These are phyloP conservation scores for Psidium guajava DNA, from an alignment of 345 rosid genomes.

Conservation along the genomic window DNA sequence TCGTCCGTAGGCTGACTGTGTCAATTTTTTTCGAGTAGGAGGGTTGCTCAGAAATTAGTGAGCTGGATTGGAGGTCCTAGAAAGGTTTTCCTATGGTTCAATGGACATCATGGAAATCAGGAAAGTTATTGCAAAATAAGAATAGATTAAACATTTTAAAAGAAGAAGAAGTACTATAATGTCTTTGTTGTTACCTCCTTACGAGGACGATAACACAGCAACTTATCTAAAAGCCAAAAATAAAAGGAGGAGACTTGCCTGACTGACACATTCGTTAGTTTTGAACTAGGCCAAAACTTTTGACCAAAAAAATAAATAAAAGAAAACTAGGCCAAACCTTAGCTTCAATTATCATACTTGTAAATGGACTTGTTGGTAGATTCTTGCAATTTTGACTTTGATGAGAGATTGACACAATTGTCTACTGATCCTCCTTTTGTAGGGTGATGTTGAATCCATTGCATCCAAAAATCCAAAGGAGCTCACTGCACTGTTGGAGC, in stretches of 20 bases:
- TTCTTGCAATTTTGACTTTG: background rate
- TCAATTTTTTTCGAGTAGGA: background rate
- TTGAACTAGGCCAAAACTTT: background rate
- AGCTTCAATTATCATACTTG: background rate
- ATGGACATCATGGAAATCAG: background rate
- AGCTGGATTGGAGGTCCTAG: background rate
- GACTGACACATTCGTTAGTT: background rate
- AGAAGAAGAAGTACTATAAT: background rate
- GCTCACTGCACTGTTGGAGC: constrained; percentile 80
- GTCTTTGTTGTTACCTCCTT: background rate
- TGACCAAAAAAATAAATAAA: no score
- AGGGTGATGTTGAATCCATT: constrained; percentile 99
- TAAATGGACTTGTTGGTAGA: background rate
- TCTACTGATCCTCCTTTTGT: background rate
- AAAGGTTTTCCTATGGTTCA: background rate
- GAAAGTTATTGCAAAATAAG: background rate
- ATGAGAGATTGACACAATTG: background rate
- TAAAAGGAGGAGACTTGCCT: background rate
- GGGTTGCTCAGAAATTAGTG: background rate
- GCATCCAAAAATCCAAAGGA: constrained; percentile 96
- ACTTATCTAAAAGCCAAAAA: background rate
- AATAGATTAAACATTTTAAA: background rate
- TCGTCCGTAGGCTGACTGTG: background rate
- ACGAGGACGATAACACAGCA: background rate
- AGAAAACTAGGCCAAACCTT: background rate